Conservation (phyloP, 2,329 filamentous ascomycete species). For the Exophiala sp. region DNA sequence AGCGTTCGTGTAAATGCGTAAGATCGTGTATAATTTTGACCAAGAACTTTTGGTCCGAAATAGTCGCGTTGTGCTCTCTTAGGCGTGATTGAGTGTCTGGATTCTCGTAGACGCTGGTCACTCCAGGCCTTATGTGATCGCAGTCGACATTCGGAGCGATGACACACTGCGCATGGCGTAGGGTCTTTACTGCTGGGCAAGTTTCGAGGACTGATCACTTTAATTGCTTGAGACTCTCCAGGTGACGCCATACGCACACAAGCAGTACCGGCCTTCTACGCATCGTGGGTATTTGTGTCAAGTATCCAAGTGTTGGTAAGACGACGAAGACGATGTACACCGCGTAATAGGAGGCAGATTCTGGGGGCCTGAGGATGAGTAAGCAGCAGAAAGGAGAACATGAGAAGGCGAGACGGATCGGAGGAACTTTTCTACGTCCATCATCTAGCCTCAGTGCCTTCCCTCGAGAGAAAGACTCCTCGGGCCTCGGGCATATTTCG, state of each 20-base stretch:
- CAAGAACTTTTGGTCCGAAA: neutral
- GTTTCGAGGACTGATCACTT: neutral
- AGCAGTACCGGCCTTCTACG: conserved; percentile 53
- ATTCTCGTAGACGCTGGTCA: neutral
- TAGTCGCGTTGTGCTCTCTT: neutral
- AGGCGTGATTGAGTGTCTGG: neutral
- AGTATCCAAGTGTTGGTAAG: no score
- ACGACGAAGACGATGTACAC: no score
- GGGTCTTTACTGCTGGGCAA: neutral
- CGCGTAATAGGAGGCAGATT: no score
- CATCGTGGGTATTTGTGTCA: no score
- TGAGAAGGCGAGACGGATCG: no score
- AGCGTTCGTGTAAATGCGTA: conserved; percentile 7
- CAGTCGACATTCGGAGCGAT: conserved; percentile 3
- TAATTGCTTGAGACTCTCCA: neutral
- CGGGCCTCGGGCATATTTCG: no score
- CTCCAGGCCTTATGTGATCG: conserved; percentile 6
- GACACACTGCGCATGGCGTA: conserved; percentile 6
- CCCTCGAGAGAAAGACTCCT: no score
- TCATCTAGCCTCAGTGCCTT: no score
- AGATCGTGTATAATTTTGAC: conserved; percentile 1
- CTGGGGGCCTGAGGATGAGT: no score
- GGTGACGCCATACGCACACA: conserved; percentile 5
- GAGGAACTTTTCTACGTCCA: no score
- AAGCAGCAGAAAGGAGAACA: no score